Evolutionary conservation across 768 basidiomycete species (phyloP), one percentile per base, ranked within the genome.

Genomic region (Boletellus ananas): DNA sequence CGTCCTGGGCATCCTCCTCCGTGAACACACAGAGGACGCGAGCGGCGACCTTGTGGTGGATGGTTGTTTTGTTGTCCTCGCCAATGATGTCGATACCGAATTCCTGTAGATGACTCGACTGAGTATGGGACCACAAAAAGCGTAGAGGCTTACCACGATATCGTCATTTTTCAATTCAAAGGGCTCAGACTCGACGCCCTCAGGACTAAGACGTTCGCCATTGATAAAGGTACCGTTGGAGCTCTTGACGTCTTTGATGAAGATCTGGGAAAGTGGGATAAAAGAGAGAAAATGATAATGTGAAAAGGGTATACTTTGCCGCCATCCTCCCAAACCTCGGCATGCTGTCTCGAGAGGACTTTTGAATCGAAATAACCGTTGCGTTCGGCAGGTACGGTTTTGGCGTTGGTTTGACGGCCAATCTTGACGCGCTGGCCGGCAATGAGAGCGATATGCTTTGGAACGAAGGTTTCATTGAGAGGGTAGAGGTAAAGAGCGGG

Each of bases 221-320:
- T 99, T 97, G 67, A 99, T 94, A 66, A 98, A 99, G 6, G 96
- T 99, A 1, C 96, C 96, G 57, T 99, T 99, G 1, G 91, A 94
- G 57, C 89, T 92, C 74, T 95, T 95, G 65, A 97, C 93, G 69
- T 98, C 96, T 71, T 93, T 95, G 77, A 99, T 98, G 75, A 74
- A 95, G 70, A 98, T 94, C 93, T 97, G 40, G 29, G 4, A 34
- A 40, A 49, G 27, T 7, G 39, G 54, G 53, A 29, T 56, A 56
- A 38, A 52, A 43, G 45, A 57, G 43, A 36, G 40, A 43, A 39
- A 41, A 37, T 31, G 34, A 34, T 37, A 25, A 21, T 18, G 46
- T 3, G 16, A 41, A 47, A 40, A 4, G 6, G 11, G 64, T 75
- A 43, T 43, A 92, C 94, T 82, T 95, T 95, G 40, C 81, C 83